Evolutionary conservation across 2,329 filamentous ascomycete genomes (phyloP), one percentile per base, ranked within the genome.

Genomic region (Shiraia sp.): DNA sequence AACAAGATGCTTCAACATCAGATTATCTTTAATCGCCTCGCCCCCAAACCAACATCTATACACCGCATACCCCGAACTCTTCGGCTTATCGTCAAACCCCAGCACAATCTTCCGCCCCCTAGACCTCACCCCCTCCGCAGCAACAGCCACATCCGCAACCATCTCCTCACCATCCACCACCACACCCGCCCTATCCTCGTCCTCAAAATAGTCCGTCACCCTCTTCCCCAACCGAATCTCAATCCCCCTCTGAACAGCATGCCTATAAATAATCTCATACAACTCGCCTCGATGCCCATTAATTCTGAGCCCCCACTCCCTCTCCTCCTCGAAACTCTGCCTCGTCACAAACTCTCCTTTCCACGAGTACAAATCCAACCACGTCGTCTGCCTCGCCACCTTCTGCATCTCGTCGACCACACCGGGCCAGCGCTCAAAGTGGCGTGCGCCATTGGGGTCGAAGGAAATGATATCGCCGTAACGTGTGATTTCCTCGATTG

Each of bases 381-480:
- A 79, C 31, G 81, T 75, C 0, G 69, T 66, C n/a, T 71, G 62
- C 42, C 80, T 79, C 48, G 76, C 78, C 10, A 82, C 65, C 6
- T 71, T 66, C 10, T 74, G 70, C 64, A 82, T 69, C 19, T 71
- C 70, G 32, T 70, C 66, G 12, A 73, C 71, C 15, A 83, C 72
- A 15, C 71, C 70, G 10, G 71, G 64, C 65, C 67, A 67, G 25
- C 81, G 76, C 40, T 76, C 63, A 50, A 83, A 82, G 50, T 84
- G 80, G 22, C 80, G 75, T 1, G 80, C 79, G 13, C 75, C 79
- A 57, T 85, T 85, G 29, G 78, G 71, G 6, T 81, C 80, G 50
- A 83, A 83, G 7, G 76, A 79, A 53, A 83, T 83, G 50, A 83
- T 82, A 65, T 84, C 79, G 29, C 81, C 82, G 0, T 83, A 75